phyloP scores from a whole-genome alignment of 805 yeast genomes.

The Geotrichum ghanense region DNA sequence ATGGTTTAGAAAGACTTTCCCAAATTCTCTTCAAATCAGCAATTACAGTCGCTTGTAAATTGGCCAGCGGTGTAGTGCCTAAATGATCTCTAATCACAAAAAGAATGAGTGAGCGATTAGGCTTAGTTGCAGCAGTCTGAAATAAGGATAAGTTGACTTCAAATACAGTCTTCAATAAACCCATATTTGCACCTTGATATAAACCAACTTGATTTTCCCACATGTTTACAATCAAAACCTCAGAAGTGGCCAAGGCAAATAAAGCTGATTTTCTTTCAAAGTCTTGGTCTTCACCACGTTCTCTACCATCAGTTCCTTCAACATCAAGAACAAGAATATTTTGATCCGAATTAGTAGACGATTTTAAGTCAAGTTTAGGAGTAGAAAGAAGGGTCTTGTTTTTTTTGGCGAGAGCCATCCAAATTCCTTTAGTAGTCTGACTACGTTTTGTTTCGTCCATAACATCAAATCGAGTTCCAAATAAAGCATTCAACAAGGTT shows the following conservation, averaged over 20 bases:
- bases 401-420: constrained; percentile 48
- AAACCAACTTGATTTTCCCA: constrained; percentile 98
- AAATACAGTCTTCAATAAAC: constrained; percentile 84
- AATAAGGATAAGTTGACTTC: constrained; percentile 87
- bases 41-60: constrained; percentile 55
- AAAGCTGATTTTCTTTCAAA: constrained; percentile 94
- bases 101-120: constrained; percentile 28
- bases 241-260: constrained; percentile 87
- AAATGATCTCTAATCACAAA: constrained; percentile 90
- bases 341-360: constrained; percentile 8
- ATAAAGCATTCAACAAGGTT: constrained; percentile 74
- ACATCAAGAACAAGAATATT: constrained; percentile 81
- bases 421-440: constrained; percentile 83
- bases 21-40: constrained; percentile 70
- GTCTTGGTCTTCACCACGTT: constrained; percentile 96
- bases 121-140: constrained; percentile 35
- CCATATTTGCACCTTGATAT: constrained; percentile 97
- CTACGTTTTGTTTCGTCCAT: constrained; percentile 82
- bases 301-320: constrained; percentile 98
- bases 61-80: constrained; percentile 72
- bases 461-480: constrained; percentile 81
- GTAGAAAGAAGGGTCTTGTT: constrained; percentile 3
- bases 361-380: constrained; percentile 10
- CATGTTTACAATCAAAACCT: constrained; percentile 78
- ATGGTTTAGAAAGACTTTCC: constrained; percentile 65